Evolutionary conservation across 192 early-diverging fungal genomes (phyloP).

Genomic region (Backusella westeae): DNA sequence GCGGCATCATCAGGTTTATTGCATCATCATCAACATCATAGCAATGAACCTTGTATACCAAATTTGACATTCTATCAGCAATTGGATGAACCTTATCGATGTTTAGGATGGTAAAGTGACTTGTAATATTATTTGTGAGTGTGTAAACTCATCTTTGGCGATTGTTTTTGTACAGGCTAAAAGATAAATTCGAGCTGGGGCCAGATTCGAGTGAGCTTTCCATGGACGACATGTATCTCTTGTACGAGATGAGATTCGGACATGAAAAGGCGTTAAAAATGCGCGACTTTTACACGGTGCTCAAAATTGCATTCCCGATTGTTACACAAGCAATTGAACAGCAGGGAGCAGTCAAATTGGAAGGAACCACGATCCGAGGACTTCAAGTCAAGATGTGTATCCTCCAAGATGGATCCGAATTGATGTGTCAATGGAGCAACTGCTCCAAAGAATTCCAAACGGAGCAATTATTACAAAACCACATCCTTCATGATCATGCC

Average conservation of each 20-base stretch:
- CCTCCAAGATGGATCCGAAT: constrained; percentile 28
- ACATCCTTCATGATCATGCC: constrained; percentile 50
- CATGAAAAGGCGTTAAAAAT: constrained; percentile 32
- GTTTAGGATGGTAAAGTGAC: constrained; percentile 47
- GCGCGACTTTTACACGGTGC: constrained; percentile 30
- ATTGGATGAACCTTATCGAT: constrained; percentile 55
- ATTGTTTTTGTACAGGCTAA: constrained; percentile 35
- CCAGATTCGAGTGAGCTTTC: constrained; percentile 25
- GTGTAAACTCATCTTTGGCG: neutral
- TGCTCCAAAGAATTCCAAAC: constrained; percentile 41
- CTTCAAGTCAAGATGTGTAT: constrained; percentile 32
- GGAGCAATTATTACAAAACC: constrained; percentile 43
- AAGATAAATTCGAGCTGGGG: constrained; percentile 48
- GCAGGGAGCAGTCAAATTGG: constrained; percentile 11
- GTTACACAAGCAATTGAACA: neutral
- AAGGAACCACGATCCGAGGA: constrained; percentile 21
- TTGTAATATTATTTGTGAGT: neutral
- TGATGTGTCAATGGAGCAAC: constrained; percentile 49
- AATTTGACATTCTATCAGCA: constrained; percentile 36
- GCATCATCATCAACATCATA: neutral
- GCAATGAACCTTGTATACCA: constrained; percentile 20
- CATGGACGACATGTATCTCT: constrained; percentile 44
- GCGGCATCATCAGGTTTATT: neutral
- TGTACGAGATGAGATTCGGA: constrained; percentile 48
- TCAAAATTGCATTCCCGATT: constrained; percentile 38